phyloP scores from a whole-genome alignment of 176 grass and related monocot genomes.

The Secale cereale region DNA sequence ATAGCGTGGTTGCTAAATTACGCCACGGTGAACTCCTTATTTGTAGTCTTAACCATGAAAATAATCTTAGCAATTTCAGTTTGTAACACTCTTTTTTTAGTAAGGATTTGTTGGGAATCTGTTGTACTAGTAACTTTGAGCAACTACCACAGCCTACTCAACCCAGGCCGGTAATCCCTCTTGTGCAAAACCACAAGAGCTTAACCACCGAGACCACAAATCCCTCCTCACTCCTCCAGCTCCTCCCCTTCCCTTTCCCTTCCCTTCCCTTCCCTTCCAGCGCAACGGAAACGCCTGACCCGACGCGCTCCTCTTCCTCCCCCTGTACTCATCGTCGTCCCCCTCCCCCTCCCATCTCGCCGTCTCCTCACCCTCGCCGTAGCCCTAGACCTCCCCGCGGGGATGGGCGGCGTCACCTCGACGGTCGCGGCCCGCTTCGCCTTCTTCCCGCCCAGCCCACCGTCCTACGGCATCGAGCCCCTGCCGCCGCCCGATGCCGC shows the following conservation, averaged over 20 bases:
- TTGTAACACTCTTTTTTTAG: too few relatives aligned
- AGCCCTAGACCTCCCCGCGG: slow-evolving; percentile 6
- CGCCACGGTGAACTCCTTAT: too few relatives aligned
- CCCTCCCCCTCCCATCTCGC: neutral
- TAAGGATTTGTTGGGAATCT: too few relatives aligned
- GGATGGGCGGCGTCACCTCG: slow-evolving; percentile 79
- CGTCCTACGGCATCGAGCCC: slow-evolving; percentile 56
- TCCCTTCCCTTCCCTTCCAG: neutral
- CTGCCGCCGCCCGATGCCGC: neutral
- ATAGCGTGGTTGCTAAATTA: too few relatives aligned
- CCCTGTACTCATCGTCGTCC: neutral
- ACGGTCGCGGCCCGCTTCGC: slow-evolving; percentile 77
- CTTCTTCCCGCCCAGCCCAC: slow-evolving; percentile 80
- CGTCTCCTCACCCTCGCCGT: neutral
- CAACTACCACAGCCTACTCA: too few relatives aligned
- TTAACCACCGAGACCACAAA: slow-evolving; percentile 1
- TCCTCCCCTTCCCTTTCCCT: neutral
- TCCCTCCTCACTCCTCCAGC: neutral
- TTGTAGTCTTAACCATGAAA: too few relatives aligned
- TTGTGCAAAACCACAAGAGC: slow-evolving; percentile 11
- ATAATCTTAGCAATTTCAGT: too few relatives aligned
- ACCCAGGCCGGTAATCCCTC: neutral
- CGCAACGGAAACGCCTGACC: slow-evolving; percentile 34
- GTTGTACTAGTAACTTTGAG: too few relatives aligned
- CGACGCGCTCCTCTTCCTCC: slow-evolving; percentile 13